Evolutionary conservation across 2,329 filamentous ascomycete genomes (phyloP).

Genomic region (Pestalotiopsis sp.): DNA sequence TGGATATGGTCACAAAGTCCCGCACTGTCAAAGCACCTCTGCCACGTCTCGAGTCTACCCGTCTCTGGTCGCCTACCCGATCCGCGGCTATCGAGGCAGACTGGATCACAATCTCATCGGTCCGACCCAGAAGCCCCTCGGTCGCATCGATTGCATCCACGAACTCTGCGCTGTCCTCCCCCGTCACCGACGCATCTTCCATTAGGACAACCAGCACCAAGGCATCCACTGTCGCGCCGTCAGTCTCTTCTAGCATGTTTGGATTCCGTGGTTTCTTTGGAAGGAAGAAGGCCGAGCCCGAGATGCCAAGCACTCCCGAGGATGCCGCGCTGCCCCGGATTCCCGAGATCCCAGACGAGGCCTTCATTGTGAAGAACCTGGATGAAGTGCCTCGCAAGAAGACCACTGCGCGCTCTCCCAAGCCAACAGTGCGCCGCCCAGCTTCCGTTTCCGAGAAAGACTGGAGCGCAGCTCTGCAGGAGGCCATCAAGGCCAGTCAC

Average conservation of each 20-base stretch:
- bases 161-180: conserved; percentile 22
- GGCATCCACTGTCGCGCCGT: conserved; percentile 19
- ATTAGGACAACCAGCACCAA: conserved; percentile 22
- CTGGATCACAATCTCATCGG: conserved; percentile 31
- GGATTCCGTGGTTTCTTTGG: conserved; percentile 25
- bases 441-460: conserved; percentile 28
- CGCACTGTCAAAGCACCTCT: conserved; percentile 28
- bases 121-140: conserved; percentile 24
- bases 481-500: conserved; percentile 24
- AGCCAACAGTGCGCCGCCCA: conserved; percentile 26
- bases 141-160: conserved; percentile 22
- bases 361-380: conserved; percentile 25
- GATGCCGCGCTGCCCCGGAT: conserved; percentile 19
- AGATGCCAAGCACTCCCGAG: conserved; percentile 13
- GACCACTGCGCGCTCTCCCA: conserved; percentile 16
- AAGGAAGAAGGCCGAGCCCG: conserved; percentile 22
- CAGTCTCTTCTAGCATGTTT: conserved; percentile 20
- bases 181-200: conserved; percentile 21
- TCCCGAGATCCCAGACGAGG: conserved; percentile 16
- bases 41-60: conserved; percentile 26
- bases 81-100: conserved; percentile 22
- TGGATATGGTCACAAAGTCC: conserved; percentile 36
- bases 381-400: conserved; percentile 21
- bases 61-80: conserved; percentile 24
- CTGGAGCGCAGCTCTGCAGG: conserved; percentile 35